These are phyloP conservation scores for Verticillium albo-atrum DNA, from an alignment of 2,329 filamentous ascomycete genomes.

Conservation along the genomic window DNA sequence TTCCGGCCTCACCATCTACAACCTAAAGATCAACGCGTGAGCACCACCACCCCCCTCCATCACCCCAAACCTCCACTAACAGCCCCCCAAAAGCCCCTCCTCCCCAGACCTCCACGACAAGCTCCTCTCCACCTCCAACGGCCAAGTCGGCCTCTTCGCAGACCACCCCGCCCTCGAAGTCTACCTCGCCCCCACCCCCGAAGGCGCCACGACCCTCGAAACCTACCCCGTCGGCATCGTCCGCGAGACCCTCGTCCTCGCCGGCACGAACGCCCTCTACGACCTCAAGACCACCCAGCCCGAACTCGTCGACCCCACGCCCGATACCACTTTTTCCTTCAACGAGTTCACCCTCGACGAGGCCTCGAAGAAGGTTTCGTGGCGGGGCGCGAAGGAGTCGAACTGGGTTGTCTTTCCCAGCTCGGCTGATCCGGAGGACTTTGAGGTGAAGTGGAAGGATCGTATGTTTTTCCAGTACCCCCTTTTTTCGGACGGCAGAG, in stretches of 20 bases:
- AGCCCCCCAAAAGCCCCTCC: not conserved
- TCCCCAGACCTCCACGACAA: slow-evolving; percentile 1
- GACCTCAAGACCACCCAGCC: not conserved
- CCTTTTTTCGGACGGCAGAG: too few species aligned
- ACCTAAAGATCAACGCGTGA: not conserved
- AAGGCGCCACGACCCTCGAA: not conserved
- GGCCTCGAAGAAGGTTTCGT: not conserved
- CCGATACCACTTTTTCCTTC: not conserved
- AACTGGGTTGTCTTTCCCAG: slow-evolving; percentile 1
- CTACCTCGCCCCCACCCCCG: not conserved
- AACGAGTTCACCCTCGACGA: slow-evolving; percentile 1
- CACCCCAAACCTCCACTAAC: not conserved
- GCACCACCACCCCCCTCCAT: not conserved
- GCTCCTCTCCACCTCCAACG: not conserved
- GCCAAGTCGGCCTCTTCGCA: not conserved
- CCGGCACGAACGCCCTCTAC: not conserved
- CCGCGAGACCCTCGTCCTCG: not conserved
- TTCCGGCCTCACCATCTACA: not conserved
- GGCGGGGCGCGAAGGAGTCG: not conserved
- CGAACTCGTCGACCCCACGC: not conserved
- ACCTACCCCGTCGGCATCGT: not conserved
- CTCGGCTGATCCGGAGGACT: not conserved
- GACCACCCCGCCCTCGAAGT: not conserved
- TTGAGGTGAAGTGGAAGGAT: slow-evolving; percentile 1
- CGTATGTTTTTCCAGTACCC: not conserved